Conservation (phyloP, 352 stramenopile genomes). For the Phytophthora pistaciae region DNA sequence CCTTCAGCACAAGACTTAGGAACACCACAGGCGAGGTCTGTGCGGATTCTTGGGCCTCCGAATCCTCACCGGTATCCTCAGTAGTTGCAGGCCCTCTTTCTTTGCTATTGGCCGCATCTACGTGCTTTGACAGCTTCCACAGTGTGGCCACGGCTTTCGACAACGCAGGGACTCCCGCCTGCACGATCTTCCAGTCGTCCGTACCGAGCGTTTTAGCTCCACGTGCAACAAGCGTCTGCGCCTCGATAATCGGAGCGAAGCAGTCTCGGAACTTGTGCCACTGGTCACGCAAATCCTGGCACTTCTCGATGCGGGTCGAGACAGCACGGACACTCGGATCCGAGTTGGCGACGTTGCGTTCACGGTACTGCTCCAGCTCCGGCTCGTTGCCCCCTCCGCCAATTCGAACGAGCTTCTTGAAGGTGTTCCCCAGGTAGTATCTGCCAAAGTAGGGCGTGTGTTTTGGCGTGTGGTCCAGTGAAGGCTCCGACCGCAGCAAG, state of each 20-base stretch:
- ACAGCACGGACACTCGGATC: conserved; percentile 38
- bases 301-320: conserved; percentile 39
- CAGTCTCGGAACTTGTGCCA: conserved; percentile 47
- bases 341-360: conserved; percentile 40
- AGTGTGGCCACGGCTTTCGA: conserved; percentile 29
- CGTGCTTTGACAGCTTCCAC: conserved; percentile 16
- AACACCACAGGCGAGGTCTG: conserved; percentile 7
- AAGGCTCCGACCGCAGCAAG: conserved; percentile 64
- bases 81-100: conserved; percentile 4
- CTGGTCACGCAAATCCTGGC: conserved; percentile 40
- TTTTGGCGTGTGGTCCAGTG: conserved; percentile 32
- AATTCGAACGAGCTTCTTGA: conserved; percentile 68
- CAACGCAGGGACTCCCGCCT: conserved; percentile 34
- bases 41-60: background rate
- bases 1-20: conserved; percentile 9
- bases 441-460: conserved; percentile 14
- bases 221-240: conserved; percentile 23
- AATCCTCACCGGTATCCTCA: background rate
- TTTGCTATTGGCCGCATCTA: conserved; percentile 3
- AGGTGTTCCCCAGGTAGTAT: conserved; percentile 38
- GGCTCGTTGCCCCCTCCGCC: conserved; percentile 74
- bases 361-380: conserved; percentile 53
- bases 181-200: conserved; percentile 31
- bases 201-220: conserved; percentile 2
- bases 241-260: conserved; percentile 41